Percentiles rank a stretch among this genome's conserved stretches.
Evolutionary conservation across 441 rosid genomes (phyloP).

Genomic region (Hypseocharis bilobata): DNA sequence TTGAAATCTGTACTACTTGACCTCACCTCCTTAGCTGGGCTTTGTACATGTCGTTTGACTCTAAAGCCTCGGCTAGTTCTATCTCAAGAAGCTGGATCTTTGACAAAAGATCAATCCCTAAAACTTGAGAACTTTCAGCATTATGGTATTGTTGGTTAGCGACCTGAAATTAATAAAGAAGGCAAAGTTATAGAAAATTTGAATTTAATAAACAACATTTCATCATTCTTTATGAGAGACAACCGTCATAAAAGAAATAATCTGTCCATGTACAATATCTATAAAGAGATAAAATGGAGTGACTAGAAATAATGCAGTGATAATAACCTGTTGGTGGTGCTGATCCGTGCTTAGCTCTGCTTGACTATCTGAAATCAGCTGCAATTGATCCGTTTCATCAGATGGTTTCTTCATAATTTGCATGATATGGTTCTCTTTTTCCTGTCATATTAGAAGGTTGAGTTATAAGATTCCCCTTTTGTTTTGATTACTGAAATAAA

Average conservation of each 20-base stretch:
- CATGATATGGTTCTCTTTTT: conserved; percentile 15
- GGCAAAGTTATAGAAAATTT: neutral
- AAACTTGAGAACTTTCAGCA: conserved; percentile 17
- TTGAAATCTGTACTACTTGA: neutral
- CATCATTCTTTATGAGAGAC: neutral
- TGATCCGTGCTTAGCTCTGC: neutral
- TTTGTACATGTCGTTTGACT: conserved; percentile 29
- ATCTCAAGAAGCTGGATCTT: conserved; percentile 38
- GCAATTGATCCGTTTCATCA: conserved; percentile 16
- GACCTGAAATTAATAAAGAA: conserved; percentile 23
- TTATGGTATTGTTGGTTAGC: conserved; percentile 10
- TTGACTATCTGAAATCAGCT: conserved; percentile 10
- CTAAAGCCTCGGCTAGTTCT: conserved; percentile 29
- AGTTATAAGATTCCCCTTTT: neutral
- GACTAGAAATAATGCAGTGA: neutral
- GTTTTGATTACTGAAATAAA: neutral
- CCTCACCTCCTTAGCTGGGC: conserved; percentile 33
- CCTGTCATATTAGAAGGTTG: conserved; percentile 22
- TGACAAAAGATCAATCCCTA: conserved; percentile 35
- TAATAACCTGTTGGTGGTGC: conserved; percentile 17
- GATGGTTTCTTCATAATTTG: conserved; percentile 14
- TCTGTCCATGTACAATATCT: conserved; percentile 3
- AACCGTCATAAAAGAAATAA: no score
- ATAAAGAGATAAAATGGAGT: neutral
- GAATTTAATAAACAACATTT: neutral